A percentile compares a stretch with the other conserved stretches of the same genome.
phyloP scores from a whole-genome alignment of 2,329 filamentous ascomycete genomes.

The Colletotrichum gigasporum region DNA sequence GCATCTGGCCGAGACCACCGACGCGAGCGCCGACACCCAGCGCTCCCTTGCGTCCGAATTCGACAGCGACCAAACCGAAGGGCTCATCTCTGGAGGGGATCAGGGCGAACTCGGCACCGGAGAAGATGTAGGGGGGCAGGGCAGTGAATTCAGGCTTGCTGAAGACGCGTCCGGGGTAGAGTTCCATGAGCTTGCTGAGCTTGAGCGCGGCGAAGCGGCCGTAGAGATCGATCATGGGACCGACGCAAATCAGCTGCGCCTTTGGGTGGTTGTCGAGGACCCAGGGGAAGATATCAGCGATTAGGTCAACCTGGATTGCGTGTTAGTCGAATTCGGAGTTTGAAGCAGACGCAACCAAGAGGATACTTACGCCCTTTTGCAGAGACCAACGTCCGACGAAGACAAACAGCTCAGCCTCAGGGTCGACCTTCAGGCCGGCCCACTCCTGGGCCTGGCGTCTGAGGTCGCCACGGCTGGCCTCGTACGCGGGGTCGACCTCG shows the following conservation, averaged over 20 bases:
- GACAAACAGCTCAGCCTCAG: conserved; percentile 71
- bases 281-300: conserved; percentile 72
- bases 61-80: conserved; percentile 74
- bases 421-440: conserved; percentile 70
- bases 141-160: conserved; percentile 75
- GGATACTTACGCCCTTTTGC: conserved; percentile 68
- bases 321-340: background rate
- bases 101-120: conserved; percentile 73
- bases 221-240: conserved; percentile 74
- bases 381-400: conserved; percentile 77
- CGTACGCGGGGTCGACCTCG: conserved; percentile 65
- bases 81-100: conserved; percentile 78
- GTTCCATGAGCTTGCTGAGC: conserved; percentile 70
- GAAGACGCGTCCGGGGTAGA: conserved; percentile 72
- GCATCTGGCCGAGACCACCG: conserved; percentile 74
- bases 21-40: conserved; percentile 73
- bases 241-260: conserved; percentile 69
- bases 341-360: too few species aligned
- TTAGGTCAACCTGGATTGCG: conserved; percentile 60
- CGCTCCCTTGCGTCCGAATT: conserved; percentile 74
- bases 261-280: conserved; percentile 68
- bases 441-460: conserved; percentile 73
- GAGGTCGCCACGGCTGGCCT: conserved; percentile 61
- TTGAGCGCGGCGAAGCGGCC: conserved; percentile 75
- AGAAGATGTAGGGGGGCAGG: conserved; percentile 72